Percentiles rank a stretch among this genome's conserved stretches.
phyloP scores from a whole-genome alignment of 106 monocot genomes.

The Apostasia ramifera region DNA sequence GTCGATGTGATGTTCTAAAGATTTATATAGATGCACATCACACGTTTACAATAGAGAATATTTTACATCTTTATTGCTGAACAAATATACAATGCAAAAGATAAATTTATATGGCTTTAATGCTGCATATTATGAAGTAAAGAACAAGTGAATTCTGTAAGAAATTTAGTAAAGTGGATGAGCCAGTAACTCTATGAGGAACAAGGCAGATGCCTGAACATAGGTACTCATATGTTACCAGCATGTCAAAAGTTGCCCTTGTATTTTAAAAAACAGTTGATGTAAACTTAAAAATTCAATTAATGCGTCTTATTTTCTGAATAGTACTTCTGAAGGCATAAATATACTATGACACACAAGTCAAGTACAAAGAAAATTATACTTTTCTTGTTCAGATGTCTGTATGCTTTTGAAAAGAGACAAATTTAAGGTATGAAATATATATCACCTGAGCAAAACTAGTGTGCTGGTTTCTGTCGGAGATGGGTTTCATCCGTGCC shows the following conservation, averaged over 20 bases:
- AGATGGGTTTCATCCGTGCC: constrained; percentile 78
- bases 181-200: background rate
- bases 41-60: background rate
- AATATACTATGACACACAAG: no score
- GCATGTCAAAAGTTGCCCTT: no score
- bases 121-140: background rate
- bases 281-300: no score
- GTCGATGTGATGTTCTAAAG: no score
- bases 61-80: background rate
- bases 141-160: background rate
- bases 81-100: background rate
- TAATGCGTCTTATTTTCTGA: no score
- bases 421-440: background rate
- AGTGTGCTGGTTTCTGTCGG: constrained; percentile 24
- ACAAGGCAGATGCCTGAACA: background rate
- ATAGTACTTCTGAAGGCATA: no score
- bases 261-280: no score
- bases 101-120: background rate
- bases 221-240: background rate
- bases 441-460: constrained; percentile 75
- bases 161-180: background rate
- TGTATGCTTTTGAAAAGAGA: no score
- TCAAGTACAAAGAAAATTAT: no score
- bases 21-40: no score
- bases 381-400: no score